Evolutionary conservation across 2,329 filamentous ascomycete species (phyloP), one percentile per base, ranked within the genome.

Genomic region (Penicillium sp.): DNA sequence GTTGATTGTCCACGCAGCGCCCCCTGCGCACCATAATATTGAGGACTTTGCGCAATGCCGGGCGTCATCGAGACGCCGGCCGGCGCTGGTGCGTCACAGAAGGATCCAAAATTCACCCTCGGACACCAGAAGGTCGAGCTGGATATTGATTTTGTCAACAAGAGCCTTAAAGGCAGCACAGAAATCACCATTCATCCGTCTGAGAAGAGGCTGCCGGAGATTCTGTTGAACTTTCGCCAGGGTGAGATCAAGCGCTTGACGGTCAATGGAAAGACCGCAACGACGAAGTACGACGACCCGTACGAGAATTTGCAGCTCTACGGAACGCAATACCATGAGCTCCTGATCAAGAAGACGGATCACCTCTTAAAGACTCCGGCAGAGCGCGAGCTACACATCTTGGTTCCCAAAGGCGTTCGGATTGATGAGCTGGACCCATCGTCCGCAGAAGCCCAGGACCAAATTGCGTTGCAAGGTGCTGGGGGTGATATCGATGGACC

Each of bases 111-210:
- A 25, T 81, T 76, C 57, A 72, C 73, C 33, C 72, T 97, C 42
- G 76, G 87, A 39, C 84, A 89, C 68, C 91, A 97, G 69, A 86
- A 87, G 63, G 83, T 98, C 34, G 84, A 89, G 56, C 75, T 98
- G 45, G 90, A 97, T 57, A 75, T 98, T 60, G 86, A 94, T 69
- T 94, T 98, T 63, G 76, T 79, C 50, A 79, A 79, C 38, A 84
- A 83, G 65, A 78, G 76, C 58, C 71, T 97, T 57, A 82, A 79
- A 46, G 93, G 93, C 35, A 84, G 79, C 48, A 87, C 86, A 7
- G 84, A 90, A 53, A 85, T 98, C 53, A 85, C 83, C 19, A 80
- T 97, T 38, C 83, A 85, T 52, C 81, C 81, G 14, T 72, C 77
- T 42, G 69, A 72, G 43, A 71, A 72, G 45, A 73, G 80, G 20